These are phyloP conservation scores for Pichia sp. DNA, from an alignment of 1,139 yeast species.

Conservation along the genomic window DNA sequence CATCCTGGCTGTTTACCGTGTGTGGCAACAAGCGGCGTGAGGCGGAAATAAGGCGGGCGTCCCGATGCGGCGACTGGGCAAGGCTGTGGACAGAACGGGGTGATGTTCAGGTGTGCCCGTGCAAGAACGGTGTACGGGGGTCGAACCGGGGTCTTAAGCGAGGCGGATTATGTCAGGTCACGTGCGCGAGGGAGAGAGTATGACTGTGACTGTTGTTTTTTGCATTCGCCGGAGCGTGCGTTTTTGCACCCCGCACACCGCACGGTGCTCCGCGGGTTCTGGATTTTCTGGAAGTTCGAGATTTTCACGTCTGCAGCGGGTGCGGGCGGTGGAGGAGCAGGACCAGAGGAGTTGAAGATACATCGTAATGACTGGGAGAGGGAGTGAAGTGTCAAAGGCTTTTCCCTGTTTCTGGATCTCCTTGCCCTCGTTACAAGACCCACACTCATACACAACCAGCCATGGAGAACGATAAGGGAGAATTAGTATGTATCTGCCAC, in stretches of 20 bases:
- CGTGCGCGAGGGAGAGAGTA: neutral
- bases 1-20: neutral
- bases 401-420: no score
- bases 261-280: neutral
- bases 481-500: constrained; percentile 72
- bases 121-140: neutral
- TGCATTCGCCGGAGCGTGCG: no score
- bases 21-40: neutral
- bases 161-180: neutral
- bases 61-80: neutral
- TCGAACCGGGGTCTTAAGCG: neutral
- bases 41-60: neutral
- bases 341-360: neutral
- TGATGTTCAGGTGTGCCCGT: neutral
- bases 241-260: neutral
- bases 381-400: neutral
- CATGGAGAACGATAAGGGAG: constrained; percentile 99
- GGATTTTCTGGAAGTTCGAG: no score
- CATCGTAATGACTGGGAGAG: neutral
- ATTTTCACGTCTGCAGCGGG: no score
- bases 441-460: constrained; percentile 35
- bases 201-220: no score
- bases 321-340: neutral
- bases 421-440: neutral
- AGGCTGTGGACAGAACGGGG: neutral